Conservation (phyloP, 805 yeast species). For the Candida caryicola region DNA sequence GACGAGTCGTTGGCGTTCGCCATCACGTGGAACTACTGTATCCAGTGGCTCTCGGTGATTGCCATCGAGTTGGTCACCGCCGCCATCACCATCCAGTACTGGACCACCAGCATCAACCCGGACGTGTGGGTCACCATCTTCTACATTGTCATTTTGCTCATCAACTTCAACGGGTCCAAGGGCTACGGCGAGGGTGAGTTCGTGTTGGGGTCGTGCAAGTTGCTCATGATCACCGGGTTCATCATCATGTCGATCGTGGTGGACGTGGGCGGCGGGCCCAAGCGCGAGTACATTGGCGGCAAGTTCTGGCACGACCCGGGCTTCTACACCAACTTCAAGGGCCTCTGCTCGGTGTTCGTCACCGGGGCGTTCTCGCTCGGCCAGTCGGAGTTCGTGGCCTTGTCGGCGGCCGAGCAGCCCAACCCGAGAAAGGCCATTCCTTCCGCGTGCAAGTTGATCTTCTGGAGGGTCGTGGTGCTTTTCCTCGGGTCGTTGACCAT, state of each 20-base stretch:
- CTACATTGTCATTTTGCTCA: conserved; percentile 41
- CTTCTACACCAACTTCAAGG: conserved; percentile 37
- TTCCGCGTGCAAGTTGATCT: conserved; percentile 39
- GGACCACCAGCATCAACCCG: conserved; percentile 51
- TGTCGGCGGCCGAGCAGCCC: conserved; percentile 37
- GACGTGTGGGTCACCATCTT: conserved; percentile 58
- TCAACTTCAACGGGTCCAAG: conserved; percentile 46
- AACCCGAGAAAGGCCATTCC: conserved; percentile 41
- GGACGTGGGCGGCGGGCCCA: conserved; percentile 32
- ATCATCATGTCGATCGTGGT: conserved; percentile 40
- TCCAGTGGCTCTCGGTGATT: conserved; percentile 61
- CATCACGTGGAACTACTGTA: conserved; percentile 59
- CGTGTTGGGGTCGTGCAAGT: conserved; percentile 34
- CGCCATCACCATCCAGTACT: conserved; percentile 56
- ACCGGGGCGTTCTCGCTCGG: conserved; percentile 43
- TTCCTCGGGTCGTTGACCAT: conserved; percentile 39
- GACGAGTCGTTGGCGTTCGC: conserved; percentile 61
- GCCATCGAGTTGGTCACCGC: conserved; percentile 67
- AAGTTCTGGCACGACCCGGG: conserved; percentile 42
- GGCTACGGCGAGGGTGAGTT: conserved; percentile 49
- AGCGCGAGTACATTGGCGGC: conserved; percentile 36
- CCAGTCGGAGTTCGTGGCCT: conserved; percentile 39
- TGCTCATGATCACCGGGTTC: conserved; percentile 38
- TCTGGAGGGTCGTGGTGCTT: conserved; percentile 36
- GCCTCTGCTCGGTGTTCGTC: conserved; percentile 37